These are phyloP conservation scores for Pochonia chlamydosporia DNA, from an alignment of 2,329 filamentous ascomycete species.

Conservation along the genomic window DNA sequence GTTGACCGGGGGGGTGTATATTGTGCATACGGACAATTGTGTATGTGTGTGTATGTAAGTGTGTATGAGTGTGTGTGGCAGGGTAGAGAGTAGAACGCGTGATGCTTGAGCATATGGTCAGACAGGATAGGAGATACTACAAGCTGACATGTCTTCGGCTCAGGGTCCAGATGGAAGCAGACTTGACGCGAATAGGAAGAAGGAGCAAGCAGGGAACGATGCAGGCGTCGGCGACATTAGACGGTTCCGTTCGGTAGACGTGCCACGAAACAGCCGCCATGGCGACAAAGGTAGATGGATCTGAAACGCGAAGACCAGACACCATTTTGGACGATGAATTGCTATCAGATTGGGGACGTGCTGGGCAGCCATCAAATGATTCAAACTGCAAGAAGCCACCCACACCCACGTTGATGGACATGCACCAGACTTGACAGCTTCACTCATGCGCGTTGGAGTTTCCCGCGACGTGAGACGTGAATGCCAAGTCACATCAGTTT, in stretches of 20 bases:
- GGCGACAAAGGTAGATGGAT: background rate
- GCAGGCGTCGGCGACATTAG: background rate
- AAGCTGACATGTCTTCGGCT: too few species aligned
- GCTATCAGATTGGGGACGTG: too few species aligned
- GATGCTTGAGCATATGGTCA: background rate
- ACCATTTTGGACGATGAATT: too few species aligned
- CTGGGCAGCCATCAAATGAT: too few species aligned
- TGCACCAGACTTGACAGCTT: too few species aligned
- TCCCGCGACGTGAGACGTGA: background rate
- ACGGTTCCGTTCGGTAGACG: background rate
- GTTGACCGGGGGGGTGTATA: background rate
- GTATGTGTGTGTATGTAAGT: background rate
- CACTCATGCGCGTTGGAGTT: background rate
- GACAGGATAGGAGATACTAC: background rate
- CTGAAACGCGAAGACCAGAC: slow-evolving; percentile 7
- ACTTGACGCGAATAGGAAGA: background rate
- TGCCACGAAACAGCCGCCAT: slow-evolving; percentile 2
- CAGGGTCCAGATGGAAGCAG: too few species aligned
- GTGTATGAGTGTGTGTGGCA: background rate
- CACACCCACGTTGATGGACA: too few species aligned
- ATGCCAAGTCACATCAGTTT: too few species aligned
- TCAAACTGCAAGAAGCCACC: too few species aligned
- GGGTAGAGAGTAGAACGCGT: background rate
- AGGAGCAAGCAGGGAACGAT: background rate
- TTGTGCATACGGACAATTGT: background rate